Base-by-base conservation (phyloP, 1,139 yeast genomes). In the Geotrichum carabidarum region DNA sequence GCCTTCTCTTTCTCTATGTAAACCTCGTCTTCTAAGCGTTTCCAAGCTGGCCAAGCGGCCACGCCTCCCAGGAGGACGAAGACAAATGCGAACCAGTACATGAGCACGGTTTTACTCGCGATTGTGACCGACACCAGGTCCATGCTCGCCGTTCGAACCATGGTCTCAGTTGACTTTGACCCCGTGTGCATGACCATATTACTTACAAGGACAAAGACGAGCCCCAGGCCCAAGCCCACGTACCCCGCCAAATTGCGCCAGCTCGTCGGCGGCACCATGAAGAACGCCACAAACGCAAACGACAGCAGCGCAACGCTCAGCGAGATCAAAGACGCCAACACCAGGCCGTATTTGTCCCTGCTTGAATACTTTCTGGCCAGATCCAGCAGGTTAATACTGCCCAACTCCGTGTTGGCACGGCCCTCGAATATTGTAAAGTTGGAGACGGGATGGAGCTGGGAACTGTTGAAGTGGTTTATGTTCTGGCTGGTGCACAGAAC, bases 81-180 rank as follows among this genome's bases (percentile, higher is more conserved):
- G 1, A 80, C 66, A 64, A 84, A 82, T 0, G 81, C 75, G 4
- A 78, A 68, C 90, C 91, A 84, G 1, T 82, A 71, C 78, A 84
- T 75, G 0, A 78, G 76, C 18, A 76, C 74, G 0, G 90, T 86
- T 54, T 84, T 73, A 1, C 58, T 62, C 1, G 93, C 93, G 4
- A 67, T 64, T 5, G 65, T 62, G 0, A 78, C 81, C 6, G 63
- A 53, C 0, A 84, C 65, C 3, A 81, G 72, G 0, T 75, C 68
- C 75, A 82, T 73, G 37, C 87, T 81, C 2, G 87, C 76, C 0
- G 73, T 69, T 1, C 75, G 73, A 1, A 82, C 75, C 49, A 83
- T 64, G 6, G 66, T 63, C 2, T 67, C 62, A 2, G 80, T 75
- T 0, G 85, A 72, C 44, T 71, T 17, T 7, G 49, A 9, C 2